Evolutionary conservation across 2,329 filamentous ascomycete genomes (phyloP).

Genomic region (Claviceps arundinis): DNA sequence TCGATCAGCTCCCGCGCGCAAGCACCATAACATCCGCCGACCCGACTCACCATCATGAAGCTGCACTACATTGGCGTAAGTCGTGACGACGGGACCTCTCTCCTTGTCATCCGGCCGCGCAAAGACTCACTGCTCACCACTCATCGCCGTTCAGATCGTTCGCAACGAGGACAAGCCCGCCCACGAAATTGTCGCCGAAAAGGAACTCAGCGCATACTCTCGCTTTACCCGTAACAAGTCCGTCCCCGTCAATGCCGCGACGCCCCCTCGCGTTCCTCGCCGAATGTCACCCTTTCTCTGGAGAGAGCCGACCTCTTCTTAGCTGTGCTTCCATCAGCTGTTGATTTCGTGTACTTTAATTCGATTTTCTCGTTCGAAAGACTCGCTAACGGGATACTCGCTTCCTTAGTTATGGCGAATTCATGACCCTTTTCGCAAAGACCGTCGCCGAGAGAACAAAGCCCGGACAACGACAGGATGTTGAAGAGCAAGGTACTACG

Average conservation of each 20-base stretch:
- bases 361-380: not conserved
- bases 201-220: conserved; percentile 65
- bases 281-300: not conserved
- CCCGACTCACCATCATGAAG: conserved; percentile 50
- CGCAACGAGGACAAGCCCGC: conserved; percentile 67
- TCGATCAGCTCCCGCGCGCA: not conserved
- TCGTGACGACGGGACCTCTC: conserved; percentile 16
- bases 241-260: conserved; percentile 12
- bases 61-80: conserved; percentile 74
- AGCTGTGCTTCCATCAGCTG: not conserved
- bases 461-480: conserved; percentile 70
- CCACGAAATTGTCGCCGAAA: conserved; percentile 62
- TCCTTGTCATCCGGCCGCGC: conserved; percentile 6
- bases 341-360: not conserved
- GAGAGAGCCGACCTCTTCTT: not conserved
- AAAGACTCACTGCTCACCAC: not conserved
- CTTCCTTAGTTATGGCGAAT: conserved; percentile 33
- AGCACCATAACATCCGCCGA: not conserved
- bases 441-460: conserved; percentile 76
- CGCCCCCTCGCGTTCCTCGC: not conserved
- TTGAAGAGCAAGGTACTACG: conserved; percentile 60
- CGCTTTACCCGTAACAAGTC: conserved; percentile 66
- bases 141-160: conserved; percentile 49
- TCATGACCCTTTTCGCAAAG: conserved; percentile 78
- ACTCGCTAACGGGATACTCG: conserved; percentile 3